Base-by-base conservation (phyloP, 2,329 filamentous ascomycete species). In the Venturia nashicola region DNA sequence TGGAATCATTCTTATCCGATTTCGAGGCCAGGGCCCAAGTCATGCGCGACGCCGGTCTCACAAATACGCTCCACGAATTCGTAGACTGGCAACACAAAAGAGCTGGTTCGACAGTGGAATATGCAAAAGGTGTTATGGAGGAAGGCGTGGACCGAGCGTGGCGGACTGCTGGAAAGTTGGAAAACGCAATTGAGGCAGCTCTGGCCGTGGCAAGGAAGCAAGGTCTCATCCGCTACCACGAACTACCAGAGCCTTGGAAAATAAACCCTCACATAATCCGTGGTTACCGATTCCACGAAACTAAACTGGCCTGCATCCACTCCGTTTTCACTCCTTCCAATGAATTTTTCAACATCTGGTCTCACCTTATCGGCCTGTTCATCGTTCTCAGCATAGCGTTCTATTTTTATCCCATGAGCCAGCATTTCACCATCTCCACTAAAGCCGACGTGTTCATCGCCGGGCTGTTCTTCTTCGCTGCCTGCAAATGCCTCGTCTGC, bases 331-430 rank as follows among this genome's bases (percentile, higher is more conserved):
- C 85, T 67, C 79, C 94, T 65, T 95, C 90, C 67, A 99, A 99
- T 76, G 94, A 99, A 77, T 84, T 88, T 48, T 87, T 97, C 79
- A 99, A 99, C 76, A 99, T 99, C 72, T 99, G 94, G 94, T 93
- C 92, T 1, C 94, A 99, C 73, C 85, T 88, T 14, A 82, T 99
- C 39, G 94, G 94, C 20, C 82, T 97, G n/a, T 72, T 97, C 40
- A 80, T 97, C 67, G 89, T 99, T 59, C 82, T 97, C 44, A 81
- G 91, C 14, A 83, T 97, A 54, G 94, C 94, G 64, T 93, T 99
- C 69, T 96, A 96, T 78, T 95, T 96, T 75, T 99, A 99, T 75
- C 94, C 94, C 0, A 86, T 86, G 61, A 92, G 89, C 68, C 82
- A 86, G 71, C 93, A 95, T 74, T 99, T 97, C 77, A 86, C 84